Evolutionary conservation across 2,329 filamentous ascomycete genomes (phyloP).

Genomic region (Chrysoporthe austroafricana): DNA sequence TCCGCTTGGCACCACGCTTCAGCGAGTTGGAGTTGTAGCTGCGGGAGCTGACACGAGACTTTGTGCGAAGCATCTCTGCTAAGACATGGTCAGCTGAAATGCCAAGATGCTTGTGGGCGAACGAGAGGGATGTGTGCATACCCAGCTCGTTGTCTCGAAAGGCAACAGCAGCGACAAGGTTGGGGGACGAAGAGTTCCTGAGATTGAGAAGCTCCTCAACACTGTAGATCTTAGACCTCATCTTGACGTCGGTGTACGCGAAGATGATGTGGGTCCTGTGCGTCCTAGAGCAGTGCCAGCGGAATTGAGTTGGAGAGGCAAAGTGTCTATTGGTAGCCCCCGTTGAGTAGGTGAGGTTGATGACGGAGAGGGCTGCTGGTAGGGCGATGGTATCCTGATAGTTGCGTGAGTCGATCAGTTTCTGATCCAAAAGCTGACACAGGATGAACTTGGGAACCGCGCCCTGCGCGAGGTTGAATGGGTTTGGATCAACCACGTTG

Average conservation of each 20-base stretch:
- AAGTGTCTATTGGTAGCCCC: conserved; percentile 28
- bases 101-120: no score
- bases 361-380: conserved; percentile 41
- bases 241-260: conserved; percentile 43
- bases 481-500: conserved; percentile 32
- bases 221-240: conserved; percentile 50
- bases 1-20: conserved; percentile 33
- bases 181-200: conserved; percentile 30
- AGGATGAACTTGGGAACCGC: conserved; percentile 41
- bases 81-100: conserved; percentile 8
- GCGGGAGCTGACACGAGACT: conserved; percentile 29
- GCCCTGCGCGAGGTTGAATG: conserved; percentile 21
- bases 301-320: conserved; percentile 45
- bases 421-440: conserved; percentile 46
- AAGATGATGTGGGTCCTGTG: conserved; percentile 47
- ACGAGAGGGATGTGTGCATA: conserved; percentile 28
- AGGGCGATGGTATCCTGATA: conserved; percentile 33
- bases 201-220: conserved; percentile 51
- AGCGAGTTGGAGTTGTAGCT: conserved; percentile 29
- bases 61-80: conserved; percentile 38
- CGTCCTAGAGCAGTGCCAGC: conserved; percentile 40
- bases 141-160: conserved; percentile 22
- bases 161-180: conserved; percentile 25
- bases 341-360: conserved; percentile 34
- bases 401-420: conserved; percentile 40